Evolutionary conservation across 129 eudicot genomes (phyloP).

Genomic region (Helianthus tuberosus): DNA sequence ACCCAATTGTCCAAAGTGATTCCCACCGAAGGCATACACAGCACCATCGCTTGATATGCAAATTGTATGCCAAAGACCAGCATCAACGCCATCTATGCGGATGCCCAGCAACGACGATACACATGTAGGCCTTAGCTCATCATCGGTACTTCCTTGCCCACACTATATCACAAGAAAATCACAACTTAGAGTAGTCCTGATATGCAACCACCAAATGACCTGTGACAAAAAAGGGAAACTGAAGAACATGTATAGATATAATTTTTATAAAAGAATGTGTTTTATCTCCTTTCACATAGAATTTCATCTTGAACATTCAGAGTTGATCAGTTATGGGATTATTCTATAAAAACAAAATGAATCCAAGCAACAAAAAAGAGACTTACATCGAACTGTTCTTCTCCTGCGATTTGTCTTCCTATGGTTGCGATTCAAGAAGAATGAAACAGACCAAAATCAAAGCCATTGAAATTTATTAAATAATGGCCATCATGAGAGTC

Average conservation of each 20-base stretch:
- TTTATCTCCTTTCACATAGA: slow-evolving; percentile 42
- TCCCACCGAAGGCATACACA: slow-evolving; percentile 89
- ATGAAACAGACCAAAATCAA: no score
- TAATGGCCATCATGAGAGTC: no score
- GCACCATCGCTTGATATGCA: slow-evolving; percentile 90
- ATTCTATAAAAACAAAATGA: no score
- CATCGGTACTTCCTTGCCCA: slow-evolving; percentile 94
- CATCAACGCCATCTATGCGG: slow-evolving; percentile 64
- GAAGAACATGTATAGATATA: slow-evolving; percentile 23
- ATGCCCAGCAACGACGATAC: slow-evolving; percentile 85
- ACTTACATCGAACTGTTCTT: no score
- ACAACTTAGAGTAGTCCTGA: slow-evolving; percentile 15
- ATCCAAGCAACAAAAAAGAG: no score
- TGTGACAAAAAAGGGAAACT: slow-evolving; percentile 11
- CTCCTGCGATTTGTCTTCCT: no score
- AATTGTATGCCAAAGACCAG: slow-evolving; percentile 95
- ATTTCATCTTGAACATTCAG: slow-evolving; percentile 51
- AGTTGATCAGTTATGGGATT: slow-evolving; percentile 17
- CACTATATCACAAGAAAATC: slow-evolving; percentile 56
- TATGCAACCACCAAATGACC: slow-evolving; percentile 5
- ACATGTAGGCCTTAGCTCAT: slow-evolving; percentile 84
- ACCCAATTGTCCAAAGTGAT: slow-evolving; percentile 97
- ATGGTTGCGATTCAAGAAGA: no score
- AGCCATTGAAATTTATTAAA: no score
- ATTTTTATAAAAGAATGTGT: background rate